These are phyloP conservation scores for Cystoderma amianthinum DNA, from an alignment of 768 basidiomycete species.

Conservation along the genomic window DNA sequence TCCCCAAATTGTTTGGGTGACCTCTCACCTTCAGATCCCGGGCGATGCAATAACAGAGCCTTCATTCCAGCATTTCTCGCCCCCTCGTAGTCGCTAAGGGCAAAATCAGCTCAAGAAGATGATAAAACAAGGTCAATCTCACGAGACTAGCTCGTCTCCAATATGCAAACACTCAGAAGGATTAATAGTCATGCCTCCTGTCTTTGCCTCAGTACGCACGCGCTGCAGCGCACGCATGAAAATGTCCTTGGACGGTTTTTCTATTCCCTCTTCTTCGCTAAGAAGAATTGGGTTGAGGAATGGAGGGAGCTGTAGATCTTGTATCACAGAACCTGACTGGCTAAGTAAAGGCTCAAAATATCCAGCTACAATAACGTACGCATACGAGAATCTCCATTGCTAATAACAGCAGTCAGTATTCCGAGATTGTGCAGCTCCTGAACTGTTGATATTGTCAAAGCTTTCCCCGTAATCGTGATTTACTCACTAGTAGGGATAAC, in stretches of 20 bases:
- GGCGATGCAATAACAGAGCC: constrained; percentile 50
- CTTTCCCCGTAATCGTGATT: too few relatives aligned
- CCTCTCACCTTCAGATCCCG: constrained; percentile 37
- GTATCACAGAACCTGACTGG: constrained; percentile 42
- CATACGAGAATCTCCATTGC: constrained; percentile 70
- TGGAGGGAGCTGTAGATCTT: constrained; percentile 48
- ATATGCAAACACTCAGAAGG: constrained; percentile 55
- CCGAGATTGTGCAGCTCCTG: constrained; percentile 32
- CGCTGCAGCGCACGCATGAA: constrained; percentile 40
- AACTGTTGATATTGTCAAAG: constrained; percentile 29
- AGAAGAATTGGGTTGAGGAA: constrained; percentile 51
- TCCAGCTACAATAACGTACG: constrained; percentile 36
- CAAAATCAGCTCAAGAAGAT: too few relatives aligned
- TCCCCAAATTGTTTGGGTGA: constrained; percentile 37
- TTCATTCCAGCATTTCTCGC: constrained; percentile 48
- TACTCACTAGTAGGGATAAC: constrained; percentile 21
- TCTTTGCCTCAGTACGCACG: constrained; percentile 14
- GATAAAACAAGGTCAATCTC: constrained; percentile 13
- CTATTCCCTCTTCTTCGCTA: constrained; percentile 62
- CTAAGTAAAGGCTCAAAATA: constrained; percentile 1
- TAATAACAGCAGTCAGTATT: constrained; percentile 53
- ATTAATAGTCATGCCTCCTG: constrained; percentile 15
- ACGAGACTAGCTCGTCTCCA: constrained; percentile 71
- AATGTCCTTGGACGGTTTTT: constrained; percentile 61
- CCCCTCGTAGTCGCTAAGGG: constrained; percentile 62